Evolutionary conservation across 257 asterid species (phyloP).

Genomic region (Lycium barbarum): DNA sequence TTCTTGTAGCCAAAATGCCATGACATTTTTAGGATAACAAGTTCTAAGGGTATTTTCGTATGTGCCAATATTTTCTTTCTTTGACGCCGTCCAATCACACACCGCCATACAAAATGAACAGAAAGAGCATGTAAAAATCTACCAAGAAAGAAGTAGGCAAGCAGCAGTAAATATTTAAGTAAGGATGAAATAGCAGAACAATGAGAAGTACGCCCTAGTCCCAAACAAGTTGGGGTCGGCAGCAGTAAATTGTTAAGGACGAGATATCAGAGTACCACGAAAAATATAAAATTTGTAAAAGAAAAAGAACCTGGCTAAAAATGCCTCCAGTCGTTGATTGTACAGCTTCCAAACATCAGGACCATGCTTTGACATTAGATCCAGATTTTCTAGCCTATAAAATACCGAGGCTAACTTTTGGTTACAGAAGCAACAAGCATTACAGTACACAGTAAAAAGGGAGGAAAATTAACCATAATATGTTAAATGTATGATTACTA

Average conservation of each 20-base stretch:
- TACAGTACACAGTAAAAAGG: neutral
- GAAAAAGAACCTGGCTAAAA: slow-evolving; percentile 66
- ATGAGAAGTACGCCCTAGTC: neutral
- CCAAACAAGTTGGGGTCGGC: slow-evolving; percentile 19
- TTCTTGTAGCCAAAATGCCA: neutral
- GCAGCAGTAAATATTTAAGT: neutral
- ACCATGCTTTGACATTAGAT: slow-evolving; percentile 86
- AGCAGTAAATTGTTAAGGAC: neutral
- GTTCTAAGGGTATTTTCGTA: neutral
- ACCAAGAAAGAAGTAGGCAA: neutral
- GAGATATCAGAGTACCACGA: neutral
- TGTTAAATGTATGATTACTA: neutral
- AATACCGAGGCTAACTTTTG: neutral
- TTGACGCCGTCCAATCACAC: neutral
- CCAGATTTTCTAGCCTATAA: slow-evolving; percentile 92
- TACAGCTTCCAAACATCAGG: slow-evolving; percentile 93
- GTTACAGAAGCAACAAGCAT: neutral
- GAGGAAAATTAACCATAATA: neutral
- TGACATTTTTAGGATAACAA: neutral
- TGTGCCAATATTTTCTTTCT: neutral
- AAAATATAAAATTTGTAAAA: neutral
- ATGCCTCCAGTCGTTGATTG: slow-evolving; percentile 83
- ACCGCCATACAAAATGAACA: neutral
- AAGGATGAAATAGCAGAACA: neutral
- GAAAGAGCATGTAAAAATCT: neutral